Percentiles rank a stretch among this genome's conserved stretches.
These are phyloP conservation scores for Mucor saturninus DNA, from an alignment of 371 early-diverging fungal genomes.

Conservation along the genomic window DNA sequence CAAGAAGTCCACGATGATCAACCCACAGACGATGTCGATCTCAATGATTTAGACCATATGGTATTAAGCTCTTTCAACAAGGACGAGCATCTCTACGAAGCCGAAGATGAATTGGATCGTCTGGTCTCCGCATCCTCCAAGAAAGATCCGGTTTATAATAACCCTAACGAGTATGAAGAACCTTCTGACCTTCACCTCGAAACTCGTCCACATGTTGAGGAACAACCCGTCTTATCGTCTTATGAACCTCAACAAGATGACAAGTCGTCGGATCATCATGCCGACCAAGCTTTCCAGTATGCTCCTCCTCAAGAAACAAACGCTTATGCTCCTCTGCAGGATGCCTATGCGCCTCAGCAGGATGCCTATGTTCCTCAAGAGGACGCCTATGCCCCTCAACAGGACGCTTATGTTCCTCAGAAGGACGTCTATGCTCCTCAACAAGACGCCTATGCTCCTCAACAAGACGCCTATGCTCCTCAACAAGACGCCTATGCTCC, in stretches of 20 bases:
- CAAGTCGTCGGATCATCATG: neutral
- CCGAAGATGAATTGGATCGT: slow-evolving; percentile 4
- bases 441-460: neutral
- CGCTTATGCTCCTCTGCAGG: neutral
- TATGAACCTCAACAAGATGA: slow-evolving; percentile 1
- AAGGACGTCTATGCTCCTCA: neutral
- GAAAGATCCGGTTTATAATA: neutral
- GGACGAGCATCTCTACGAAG: neutral
- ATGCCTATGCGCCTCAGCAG: neutral
- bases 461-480: neutral
- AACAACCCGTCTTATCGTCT: neutral
- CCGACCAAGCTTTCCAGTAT: neutral
- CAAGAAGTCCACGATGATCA: neutral
- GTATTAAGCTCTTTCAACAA: slow-evolving; percentile 15
- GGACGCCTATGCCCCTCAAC: neutral
- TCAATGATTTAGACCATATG: slow-evolving; percentile 30
- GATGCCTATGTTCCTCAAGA: neutral
- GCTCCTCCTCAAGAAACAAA: slow-evolving; percentile 2
- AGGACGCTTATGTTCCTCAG: neutral
- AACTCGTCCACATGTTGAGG: neutral
- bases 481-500: neutral
- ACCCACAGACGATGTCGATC: neutral
- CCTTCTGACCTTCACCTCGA: neutral
- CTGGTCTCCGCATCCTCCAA: neutral
- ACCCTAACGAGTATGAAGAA: slow-evolving; percentile 1